Evolutionary conservation across 768 basidiomycete genomes (phyloP).

Genomic region (Phanerochaete carnosa): DNA sequence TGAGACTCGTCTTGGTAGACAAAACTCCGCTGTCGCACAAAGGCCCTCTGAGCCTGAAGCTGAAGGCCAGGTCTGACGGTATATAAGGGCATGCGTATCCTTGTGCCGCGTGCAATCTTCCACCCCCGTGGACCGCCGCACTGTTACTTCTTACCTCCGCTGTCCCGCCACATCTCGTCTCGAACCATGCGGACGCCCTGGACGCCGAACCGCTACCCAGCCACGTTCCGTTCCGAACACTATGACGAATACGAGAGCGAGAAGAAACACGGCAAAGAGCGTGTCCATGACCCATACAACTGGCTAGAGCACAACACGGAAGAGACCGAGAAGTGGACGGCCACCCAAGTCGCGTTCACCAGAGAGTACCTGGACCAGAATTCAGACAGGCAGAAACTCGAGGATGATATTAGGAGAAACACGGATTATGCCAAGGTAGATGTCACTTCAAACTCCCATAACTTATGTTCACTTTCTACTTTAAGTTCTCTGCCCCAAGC

Average conservation of each 20-base stretch:
- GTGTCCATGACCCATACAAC: conserved; percentile 66
- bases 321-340: conserved; percentile 66
- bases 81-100: background rate
- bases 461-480: background rate
- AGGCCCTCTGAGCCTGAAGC: too few relatives aligned
- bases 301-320: conserved; percentile 67
- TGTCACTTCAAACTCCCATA: background rate
- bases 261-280: conserved; percentile 52
- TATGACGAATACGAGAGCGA: conserved; percentile 69
- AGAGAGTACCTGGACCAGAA: conserved; percentile 60
- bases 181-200: conserved; percentile 33
- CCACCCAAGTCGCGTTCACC: conserved; percentile 57
- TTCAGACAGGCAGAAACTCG: conserved; percentile 53
- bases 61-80: too few relatives aligned
- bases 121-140: background rate
- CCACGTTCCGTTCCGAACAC: conserved; percentile 61
- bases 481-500: conserved; percentile 60
- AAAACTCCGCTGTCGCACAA: too few relatives aligned
- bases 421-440: conserved; percentile 50
- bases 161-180: background rate
- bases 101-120: background rate
- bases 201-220: conserved; percentile 59
- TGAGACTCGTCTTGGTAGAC: too few relatives aligned
- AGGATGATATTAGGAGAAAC: conserved; percentile 53
- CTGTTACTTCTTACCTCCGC: background rate